These are phyloP conservation scores for Entophlyctis helioformis DNA, from an alignment of 192 early-diverging fungal genomes.

Conservation along the genomic window DNA sequence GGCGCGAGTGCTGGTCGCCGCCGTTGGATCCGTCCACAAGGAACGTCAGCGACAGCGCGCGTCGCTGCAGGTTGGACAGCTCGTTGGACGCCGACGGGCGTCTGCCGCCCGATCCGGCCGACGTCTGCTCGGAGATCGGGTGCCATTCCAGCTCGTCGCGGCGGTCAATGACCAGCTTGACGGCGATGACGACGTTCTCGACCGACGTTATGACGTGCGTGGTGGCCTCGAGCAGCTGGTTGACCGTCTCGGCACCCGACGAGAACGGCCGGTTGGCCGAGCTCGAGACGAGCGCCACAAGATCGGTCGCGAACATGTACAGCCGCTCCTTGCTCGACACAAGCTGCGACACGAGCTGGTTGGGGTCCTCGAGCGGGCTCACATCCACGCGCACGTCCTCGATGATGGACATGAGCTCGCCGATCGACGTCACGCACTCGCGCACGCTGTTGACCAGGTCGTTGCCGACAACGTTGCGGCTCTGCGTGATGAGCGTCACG, in stretches of 20 bases:
- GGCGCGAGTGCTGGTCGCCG: too few relatives aligned
- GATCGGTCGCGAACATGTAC: slow-evolving; percentile 24
- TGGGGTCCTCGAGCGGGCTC: slow-evolving; percentile 6
- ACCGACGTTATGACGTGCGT: slow-evolving; percentile 38
- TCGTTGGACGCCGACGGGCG: slow-evolving; percentile 19
- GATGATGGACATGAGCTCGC: slow-evolving; percentile 29
- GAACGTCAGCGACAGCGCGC: slow-evolving; percentile 25
- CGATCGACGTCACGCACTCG: slow-evolving; percentile 31
- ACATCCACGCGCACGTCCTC: slow-evolving; percentile 29
- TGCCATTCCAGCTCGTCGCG: slow-evolving; percentile 30
- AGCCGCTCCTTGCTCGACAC: slow-evolving; percentile 20
- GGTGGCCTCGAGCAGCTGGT: too few relatives aligned
- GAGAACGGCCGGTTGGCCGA: too few relatives aligned
- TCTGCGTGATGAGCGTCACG: slow-evolving; percentile 21
- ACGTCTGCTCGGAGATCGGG: slow-evolving; percentile 7
- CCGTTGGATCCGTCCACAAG: too few relatives aligned
- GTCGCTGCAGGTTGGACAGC: slow-evolving; percentile 18
- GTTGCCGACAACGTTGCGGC: slow-evolving; percentile 11
- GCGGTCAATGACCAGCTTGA: slow-evolving; percentile 39
- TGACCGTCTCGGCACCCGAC: too few relatives aligned
- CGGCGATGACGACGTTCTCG: slow-evolving; percentile 32
- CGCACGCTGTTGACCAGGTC: slow-evolving; percentile 6
- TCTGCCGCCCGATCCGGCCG: too few relatives aligned
- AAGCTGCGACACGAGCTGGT: slow-evolving; percentile 20
- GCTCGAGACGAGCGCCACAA: slow-evolving; percentile 45